Percentiles rank a stretch among this genome's conserved stretches.
phyloP scores from a whole-genome alignment of 176 grass and related monocot species.

The maize (Zea mays) region Zm-B73-REFERENCE-NAM-5.0 NC_050099.1:201671001-201671500 shows the following conservation, averaged over 20 bases:
- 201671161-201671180: background rate
- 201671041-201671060: background rate
- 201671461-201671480: conserved; percentile 51
- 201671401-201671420: background rate
- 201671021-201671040: background rate
- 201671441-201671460: conserved; percentile 36
- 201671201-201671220: conserved; percentile 69
- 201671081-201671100: background rate
- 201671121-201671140: background rate
- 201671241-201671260: conserved; percentile 27
- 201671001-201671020: too few species aligned
- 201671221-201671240: conserved; percentile 45
- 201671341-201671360: conserved; percentile 25
- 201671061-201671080: background rate
- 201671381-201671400: background rate
- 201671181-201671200: conserved; percentile 6
- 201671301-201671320: conserved; percentile 55
- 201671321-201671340: background rate
- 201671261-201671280: conserved; percentile 26
- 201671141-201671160: background rate
- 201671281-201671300: conserved; percentile 47
- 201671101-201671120: background rate
- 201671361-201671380: background rate
- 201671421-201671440: background rate
- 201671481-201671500: conserved; percentile 61